These are phyloP conservation scores for Boletus reticuloceps DNA, from an alignment of 768 basidiomycete species.

Conservation along the genomic window DNA sequence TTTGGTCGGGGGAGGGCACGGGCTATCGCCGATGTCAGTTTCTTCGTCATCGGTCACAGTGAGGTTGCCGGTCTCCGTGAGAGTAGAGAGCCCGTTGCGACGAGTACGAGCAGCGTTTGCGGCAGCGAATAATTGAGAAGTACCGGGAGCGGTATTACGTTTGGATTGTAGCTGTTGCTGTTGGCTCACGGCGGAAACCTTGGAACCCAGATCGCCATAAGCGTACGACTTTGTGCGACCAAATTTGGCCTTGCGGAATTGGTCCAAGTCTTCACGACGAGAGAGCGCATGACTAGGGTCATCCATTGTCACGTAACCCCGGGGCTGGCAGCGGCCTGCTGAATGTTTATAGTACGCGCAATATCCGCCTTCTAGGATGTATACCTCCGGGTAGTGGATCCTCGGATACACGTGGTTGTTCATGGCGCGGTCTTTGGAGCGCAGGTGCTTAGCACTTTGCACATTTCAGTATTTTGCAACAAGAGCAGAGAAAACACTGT, in stretches of 20 bases:
- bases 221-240: conserved; percentile 90
- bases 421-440: conserved; percentile 83
- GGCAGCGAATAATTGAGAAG: conserved; percentile 61
- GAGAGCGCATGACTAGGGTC: conserved; percentile 81
- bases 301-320: conserved; percentile 90
- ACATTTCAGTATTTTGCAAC: conserved; percentile 4
- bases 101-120: conserved; percentile 66
- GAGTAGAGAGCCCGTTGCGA: conserved; percentile 58
- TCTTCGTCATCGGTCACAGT: conserved; percentile 73
- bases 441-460: conserved; percentile 85
- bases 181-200: conserved; percentile 33
- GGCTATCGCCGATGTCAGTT: conserved; percentile 79
- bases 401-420: conserved; percentile 90
- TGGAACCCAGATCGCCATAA: conserved; percentile 71
- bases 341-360: conserved; percentile 78
- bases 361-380: conserved; percentile 96
- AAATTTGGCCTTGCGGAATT: conserved; percentile 87
- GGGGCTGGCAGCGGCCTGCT: conserved; percentile 71
- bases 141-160: conserved; percentile 65
- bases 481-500: conserved; percentile 30
- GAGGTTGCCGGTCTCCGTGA: conserved; percentile 64
- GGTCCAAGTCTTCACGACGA: conserved; percentile 83
- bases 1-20: conserved; percentile 80
- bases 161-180: conserved; percentile 48
- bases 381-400: conserved; percentile 94